Evolutionary conservation across 2,329 filamentous ascomycete genomes (phyloP), one percentile per base, ranked within the genome.

Genomic region (Huntiella abstrusa): DNA sequence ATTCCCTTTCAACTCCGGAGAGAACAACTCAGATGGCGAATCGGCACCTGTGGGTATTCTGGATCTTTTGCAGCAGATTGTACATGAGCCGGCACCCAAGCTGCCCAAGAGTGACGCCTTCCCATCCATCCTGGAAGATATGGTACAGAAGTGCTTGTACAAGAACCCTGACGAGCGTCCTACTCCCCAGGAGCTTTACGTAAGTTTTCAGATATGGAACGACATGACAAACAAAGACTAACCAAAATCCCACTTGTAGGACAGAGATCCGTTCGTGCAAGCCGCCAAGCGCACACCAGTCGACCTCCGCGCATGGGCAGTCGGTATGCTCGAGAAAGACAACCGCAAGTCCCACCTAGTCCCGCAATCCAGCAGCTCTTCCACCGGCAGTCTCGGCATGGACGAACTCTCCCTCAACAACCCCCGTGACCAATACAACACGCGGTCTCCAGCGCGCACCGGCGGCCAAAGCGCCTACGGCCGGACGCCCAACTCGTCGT

Each of bases 51-150:
- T 92, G 58, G 91, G 91, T 53, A 98, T 98, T 55, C 70, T 98
- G 47, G 91, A 98, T 63, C 72, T 98, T 49, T 68, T 98, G 41
- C 91, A 98, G 63, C 87, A 94, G 60, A 98, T 98, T 60, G 91
- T 98, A 17, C 82, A 96, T 58, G 91, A 98, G 62, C 86, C 87
- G 3, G 85, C 91, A 3, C 91, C 91, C 1, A 87, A 76, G 59
- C 71, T 98, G 44, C 91, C 91, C 37, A 93, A 95, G 73, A 95
- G 87, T 58, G 91, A 96, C 58, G 91, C 91, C 2, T 98, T 98
- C 69, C 91, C 91, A 1, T 75, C 77, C 22, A 96, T 96, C 52
- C 65, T 98, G 41, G 88, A 96, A 55, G 86, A 96, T 53, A 94
- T 96, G 76, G 88, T 96, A 49, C 86, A 91, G 53, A 94, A 92